Conservation (phyloP, 1,284 basidiomycete species). For the Microbotryum saponariae region DNA sequence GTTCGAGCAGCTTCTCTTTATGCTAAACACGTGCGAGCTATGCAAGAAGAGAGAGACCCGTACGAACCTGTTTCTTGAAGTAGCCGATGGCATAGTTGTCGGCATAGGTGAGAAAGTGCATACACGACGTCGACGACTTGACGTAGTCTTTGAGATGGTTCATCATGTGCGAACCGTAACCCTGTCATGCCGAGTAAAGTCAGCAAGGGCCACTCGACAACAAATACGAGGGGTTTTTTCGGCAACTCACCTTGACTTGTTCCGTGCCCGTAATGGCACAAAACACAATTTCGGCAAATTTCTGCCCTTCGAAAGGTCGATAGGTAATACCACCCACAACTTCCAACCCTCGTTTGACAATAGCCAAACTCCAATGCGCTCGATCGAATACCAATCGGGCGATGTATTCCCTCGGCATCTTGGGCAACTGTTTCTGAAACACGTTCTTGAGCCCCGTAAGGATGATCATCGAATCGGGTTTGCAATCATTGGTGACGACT, state of each 20-base stretch:
- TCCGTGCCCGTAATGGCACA: constrained; percentile 95
- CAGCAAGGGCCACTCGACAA: not conserved
- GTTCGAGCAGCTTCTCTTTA: not conserved
- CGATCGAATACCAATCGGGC: constrained; percentile 87
- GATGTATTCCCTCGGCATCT: constrained; percentile 99
- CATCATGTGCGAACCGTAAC: constrained; percentile 98
- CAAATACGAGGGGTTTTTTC: too few relatives aligned
- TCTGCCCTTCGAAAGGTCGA: constrained; percentile 86
- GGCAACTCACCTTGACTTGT: constrained; percentile 77
- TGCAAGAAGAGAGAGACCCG: not conserved
- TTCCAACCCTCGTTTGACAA: constrained; percentile 89
- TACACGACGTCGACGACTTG: constrained; percentile 67
- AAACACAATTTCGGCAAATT: constrained; percentile 98
- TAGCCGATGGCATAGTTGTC: constrained; percentile 95
- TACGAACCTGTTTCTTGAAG: constrained; percentile 77
- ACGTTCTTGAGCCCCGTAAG: constrained; percentile 91
- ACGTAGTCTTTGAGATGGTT: constrained; percentile 97
- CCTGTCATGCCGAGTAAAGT: constrained; percentile 48
- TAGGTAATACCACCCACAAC: constrained; percentile 98
- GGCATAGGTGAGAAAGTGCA: constrained; percentile 94
- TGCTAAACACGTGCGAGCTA: not conserved
- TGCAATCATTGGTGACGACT: constrained; percentile 75
- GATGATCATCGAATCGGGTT: constrained; percentile 62
- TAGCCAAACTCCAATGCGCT: constrained; percentile 85
- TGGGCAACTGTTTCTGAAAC: constrained; percentile 94